Base-by-base conservation (phyloP, 441 rosid genomes). In the Pelargonium myrrhifolium region DNA sequence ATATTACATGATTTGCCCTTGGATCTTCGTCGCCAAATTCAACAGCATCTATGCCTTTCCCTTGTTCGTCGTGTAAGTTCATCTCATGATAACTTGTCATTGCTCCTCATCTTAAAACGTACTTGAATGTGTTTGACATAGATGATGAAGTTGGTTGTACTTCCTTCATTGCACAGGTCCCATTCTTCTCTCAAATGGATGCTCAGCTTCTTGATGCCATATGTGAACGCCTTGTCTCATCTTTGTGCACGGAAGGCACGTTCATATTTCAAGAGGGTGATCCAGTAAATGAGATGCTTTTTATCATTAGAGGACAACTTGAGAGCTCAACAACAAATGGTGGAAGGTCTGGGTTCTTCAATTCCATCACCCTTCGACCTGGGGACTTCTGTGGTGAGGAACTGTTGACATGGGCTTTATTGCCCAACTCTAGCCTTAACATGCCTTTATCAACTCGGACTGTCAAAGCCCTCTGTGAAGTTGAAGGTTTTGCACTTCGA, bases 331-430 rank as follows among this genome's bases (percentile, higher is more conserved):
- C 97, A 15, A 93, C 96, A 3, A 90, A 93, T 40, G 97, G 98
- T 66, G 98, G 98, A 65, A 82, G 96, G 31, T 83, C 96, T 4
- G 96, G 98, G 76, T 93, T 93, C 88, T 93, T 93, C 79, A 84
- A 93, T 80, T 77, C 86, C 7, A 87, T 84, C 22, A 82, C 68
- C 56, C 69, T 93, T 70, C 83, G 89, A 76, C 91, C 96, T 39
- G 96, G 94, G 37, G 96, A 93, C 74, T 86, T 90, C 78, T 93
- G 94, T 15, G 96, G 98, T 0, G 97, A 93, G 75, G 94, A 93
- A 78, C 88, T 93, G 45, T 87, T 90, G 65, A 79, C 94, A 6
- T 93, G 97, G 96, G 96, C 96, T n/a, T 68, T 93, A 75, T 94
- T 84, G 64, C 94, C 94, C 1, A 90, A 84, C 81, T 83, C 88